Percentiles rank a stretch among this genome's conserved stretches.
Conservation (phyloP, 495 filamentous ascomycete species). For the Cenococcum geophilum region DNA sequence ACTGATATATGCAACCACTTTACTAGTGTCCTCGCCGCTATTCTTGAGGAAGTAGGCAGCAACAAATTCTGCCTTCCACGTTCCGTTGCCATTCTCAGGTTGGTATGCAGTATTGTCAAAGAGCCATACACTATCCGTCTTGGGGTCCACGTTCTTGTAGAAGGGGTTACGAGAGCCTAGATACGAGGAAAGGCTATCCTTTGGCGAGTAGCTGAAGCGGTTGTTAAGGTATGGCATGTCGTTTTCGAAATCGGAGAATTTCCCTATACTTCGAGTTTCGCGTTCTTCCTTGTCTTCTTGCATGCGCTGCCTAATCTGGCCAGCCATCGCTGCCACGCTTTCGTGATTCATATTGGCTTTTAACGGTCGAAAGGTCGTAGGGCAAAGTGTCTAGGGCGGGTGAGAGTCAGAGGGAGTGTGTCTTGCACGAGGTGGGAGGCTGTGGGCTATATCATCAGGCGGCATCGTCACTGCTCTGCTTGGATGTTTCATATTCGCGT, state of each 20-base stretch:
- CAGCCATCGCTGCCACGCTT: constrained; percentile 14
- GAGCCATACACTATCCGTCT: constrained; percentile 72
- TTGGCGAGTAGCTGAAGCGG: constrained; percentile 25
- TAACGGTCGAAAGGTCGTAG: neutral
- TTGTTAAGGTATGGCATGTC: constrained; percentile 22
- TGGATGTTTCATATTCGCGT: neutral
- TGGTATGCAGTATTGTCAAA: constrained; percentile 85
- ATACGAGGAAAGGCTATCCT: constrained; percentile 43
- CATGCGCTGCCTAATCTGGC: constrained; percentile 16
- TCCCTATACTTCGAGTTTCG: constrained; percentile 12
- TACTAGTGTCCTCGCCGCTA: constrained; percentile 57
- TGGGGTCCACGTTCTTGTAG: constrained; percentile 40
- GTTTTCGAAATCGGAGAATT: constrained; percentile 29
- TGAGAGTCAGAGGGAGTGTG: neutral
- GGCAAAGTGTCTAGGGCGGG: neutral
- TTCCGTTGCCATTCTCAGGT: constrained; percentile 25
- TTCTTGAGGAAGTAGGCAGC: constrained; percentile 70
- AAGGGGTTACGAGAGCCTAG: constrained; percentile 40
- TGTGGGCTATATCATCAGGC: neutral
- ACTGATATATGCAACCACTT: constrained; percentile 63
- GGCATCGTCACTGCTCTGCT: constrained; percentile 4
- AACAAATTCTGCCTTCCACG: constrained; percentile 76
- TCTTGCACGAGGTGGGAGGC: constrained; percentile 1
- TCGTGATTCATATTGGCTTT: neutral
- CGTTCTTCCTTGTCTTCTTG: constrained; percentile 26